Percentiles rank a stretch among this genome's conserved stretches.
phyloP scores from a whole-genome alignment of 257 asterid genomes.

The Ballota nigra region DNA sequence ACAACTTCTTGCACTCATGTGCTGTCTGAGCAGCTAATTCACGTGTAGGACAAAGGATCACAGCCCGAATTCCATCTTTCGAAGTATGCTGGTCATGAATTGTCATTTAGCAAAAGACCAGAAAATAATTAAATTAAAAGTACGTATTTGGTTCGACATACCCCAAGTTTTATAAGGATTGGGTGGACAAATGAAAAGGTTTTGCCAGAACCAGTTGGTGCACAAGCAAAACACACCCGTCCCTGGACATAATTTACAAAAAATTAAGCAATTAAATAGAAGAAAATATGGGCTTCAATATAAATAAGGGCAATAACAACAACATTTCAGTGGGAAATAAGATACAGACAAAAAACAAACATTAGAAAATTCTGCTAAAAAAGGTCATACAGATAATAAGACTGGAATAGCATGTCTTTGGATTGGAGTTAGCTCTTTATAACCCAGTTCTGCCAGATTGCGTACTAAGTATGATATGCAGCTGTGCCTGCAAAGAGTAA shows the following conservation, averaged over 20 bases:
- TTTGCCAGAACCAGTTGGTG: too few species aligned
- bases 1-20: slow-evolving; percentile 85
- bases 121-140: neutral
- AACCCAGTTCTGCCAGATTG: too few species aligned
- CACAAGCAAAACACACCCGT: too few species aligned
- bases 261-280: too few species aligned
- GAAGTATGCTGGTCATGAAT: slow-evolving; percentile 61
- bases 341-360: too few species aligned
- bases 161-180: slow-evolving; percentile 80
- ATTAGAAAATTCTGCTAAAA: too few species aligned
- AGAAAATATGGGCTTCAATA: neutral
- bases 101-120: slow-evolving; percentile 29
- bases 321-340: neutral
- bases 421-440: slow-evolving; percentile 94
- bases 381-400: slow-evolving; percentile 78
- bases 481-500: too few species aligned
- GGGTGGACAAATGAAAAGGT: slow-evolving; percentile 86
- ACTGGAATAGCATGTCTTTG: slow-evolving; percentile 96
- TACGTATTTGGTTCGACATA: slow-evolving; percentile 13
- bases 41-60: too few species aligned
- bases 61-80: slow-evolving; percentile 69
- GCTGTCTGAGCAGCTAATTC: slow-evolving; percentile 98
- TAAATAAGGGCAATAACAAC: neutral
- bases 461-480: too few species aligned
- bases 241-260: too few species aligned